Evolutionary conservation across 192 early-diverging fungal species (phyloP), one percentile per base, ranked within the genome.

Genomic region (Paraglomus brasilianum): DNA sequence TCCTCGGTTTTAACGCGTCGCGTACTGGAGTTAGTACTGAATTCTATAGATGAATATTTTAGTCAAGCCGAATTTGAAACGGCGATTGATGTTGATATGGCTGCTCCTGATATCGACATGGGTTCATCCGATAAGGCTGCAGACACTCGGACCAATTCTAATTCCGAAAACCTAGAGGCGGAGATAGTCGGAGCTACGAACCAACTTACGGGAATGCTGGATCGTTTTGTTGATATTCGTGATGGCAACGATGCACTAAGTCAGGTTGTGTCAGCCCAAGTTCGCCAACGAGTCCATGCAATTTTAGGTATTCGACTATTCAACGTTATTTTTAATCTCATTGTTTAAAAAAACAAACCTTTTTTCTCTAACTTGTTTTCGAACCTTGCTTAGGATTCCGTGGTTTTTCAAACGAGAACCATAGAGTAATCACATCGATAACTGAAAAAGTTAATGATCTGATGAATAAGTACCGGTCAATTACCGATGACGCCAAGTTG

Each of bases 241-340:
- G 11, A 36, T 17, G 48, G 21, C 17, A 51, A 50, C 5, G 63
- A 66, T 66, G 47, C 48, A 30, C 39, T 66, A 19, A 17, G 47
- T 0, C 22, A 40, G 51, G 11, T 38, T 13, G 14, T 40, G 30
- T 38, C 64, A 7, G 51, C 17, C 14, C 48, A 51, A 41, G 24
- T 66, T 50, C 64, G 64, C 13, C 64, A 66, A 50, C 64, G 51
- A 66, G 47, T 66, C 17, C 39, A 40, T n/a, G 22, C 47, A 2
- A 9, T 15, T 9, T 48, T 66, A 21, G 64, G 64, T 50, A n/a
- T n/a, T n/a, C n/a, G n/a, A n/a, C n/a, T n/a, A n/a, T n/a, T n/a
- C n/a, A n/a, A n/a, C n/a, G n/a, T n/a, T n/a, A n/a, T n/a, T n/a
- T n/a, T n/a, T n/a, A n/a, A n/a, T n/a, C n/a, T n/a, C n/a, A n/a